Evolutionary conservation across 768 basidiomycete species (phyloP).

Genomic region (Mycena sanguinolenta): DNA sequence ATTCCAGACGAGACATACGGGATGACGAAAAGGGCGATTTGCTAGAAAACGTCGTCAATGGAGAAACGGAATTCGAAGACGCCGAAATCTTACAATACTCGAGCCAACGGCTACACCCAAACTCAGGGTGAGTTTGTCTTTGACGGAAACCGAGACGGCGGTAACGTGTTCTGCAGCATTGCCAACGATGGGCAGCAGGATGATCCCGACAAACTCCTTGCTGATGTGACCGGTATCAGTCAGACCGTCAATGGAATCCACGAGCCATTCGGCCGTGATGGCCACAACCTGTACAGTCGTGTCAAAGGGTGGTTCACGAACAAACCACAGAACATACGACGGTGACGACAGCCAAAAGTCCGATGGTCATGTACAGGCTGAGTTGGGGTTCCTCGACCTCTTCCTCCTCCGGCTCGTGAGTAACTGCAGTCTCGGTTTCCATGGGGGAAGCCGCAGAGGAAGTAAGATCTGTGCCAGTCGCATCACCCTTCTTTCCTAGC

Average conservation of each 20-base stretch:
- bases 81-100: slow-evolving; percentile 69
- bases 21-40: slow-evolving; percentile 89
- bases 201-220: slow-evolving; percentile 87
- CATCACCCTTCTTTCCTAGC: slow-evolving; percentile 36
- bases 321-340: slow-evolving; percentile 64
- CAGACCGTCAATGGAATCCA: slow-evolving; percentile 85
- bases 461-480: slow-evolving; percentile 35
- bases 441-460: slow-evolving; percentile 24
- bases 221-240: slow-evolving; percentile 68
- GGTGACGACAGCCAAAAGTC: slow-evolving; percentile 70
- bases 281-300: slow-evolving; percentile 64
- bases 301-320: slow-evolving; percentile 32
- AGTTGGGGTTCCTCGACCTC: slow-evolving; percentile 67
- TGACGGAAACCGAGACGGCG: slow-evolving; percentile 91
- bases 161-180: slow-evolving; percentile 95
- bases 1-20: slow-evolving; percentile 63
- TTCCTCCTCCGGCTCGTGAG: slow-evolving; percentile 47
- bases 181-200: slow-evolving; percentile 91
- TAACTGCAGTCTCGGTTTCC: slow-evolving; percentile 22
- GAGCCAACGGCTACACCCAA: slow-evolving; percentile 92
- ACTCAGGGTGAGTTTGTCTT: slow-evolving; percentile 89
- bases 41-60: slow-evolving; percentile 54
- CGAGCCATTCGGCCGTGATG: slow-evolving; percentile 78
- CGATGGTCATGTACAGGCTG: slow-evolving; percentile 66
- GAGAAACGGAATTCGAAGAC: neutral